Percentiles rank a stretch among this genome's conserved stretches.
phyloP scores from a whole-genome alignment of 1,284 basidiomycete species.

The Irpex sp. region DNA sequence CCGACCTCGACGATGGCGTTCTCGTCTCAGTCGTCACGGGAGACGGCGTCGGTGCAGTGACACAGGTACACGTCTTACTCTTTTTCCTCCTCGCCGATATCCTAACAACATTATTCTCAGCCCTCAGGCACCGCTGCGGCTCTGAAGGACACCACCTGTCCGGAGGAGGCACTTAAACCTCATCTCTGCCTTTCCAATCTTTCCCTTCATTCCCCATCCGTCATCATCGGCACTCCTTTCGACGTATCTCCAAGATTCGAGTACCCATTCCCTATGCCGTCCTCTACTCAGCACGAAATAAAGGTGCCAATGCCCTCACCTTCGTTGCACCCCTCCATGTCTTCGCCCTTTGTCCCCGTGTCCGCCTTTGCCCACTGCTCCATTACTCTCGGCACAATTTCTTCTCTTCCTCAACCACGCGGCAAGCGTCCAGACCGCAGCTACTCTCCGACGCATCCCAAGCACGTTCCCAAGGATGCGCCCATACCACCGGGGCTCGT shows the following conservation, averaged over 20 bases:
- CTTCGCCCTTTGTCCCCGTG: conserved; percentile 2
- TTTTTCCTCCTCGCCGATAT: not conserved
- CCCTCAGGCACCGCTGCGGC: not conserved
- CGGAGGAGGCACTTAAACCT: conserved; percentile 15
- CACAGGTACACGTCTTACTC: conserved; percentile 10
- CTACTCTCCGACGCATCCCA: conserved; percentile 22
- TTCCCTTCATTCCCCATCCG: conserved; percentile 27
- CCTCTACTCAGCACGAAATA: conserved; percentile 4
- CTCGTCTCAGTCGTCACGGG: conserved; percentile 19
- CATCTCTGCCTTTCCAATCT: conserved; percentile 20
- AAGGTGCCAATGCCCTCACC: conserved; percentile 6
- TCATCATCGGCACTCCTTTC: conserved; percentile 30
- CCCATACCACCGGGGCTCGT: conserved; percentile 26
- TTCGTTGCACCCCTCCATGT: not conserved
- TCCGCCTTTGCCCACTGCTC: not conserved
- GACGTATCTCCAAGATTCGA: conserved; percentile 29
- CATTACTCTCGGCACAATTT: not conserved
- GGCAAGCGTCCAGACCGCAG: conserved; percentile 12
- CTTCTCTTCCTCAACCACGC: conserved; percentile 1
- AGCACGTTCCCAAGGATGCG: conserved; percentile 20
- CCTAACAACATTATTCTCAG: not conserved
- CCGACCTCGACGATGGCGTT: conserved; percentile 22
- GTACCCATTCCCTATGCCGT: conserved; percentile 26
- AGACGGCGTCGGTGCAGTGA: conserved; percentile 14
- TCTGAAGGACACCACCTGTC: not conserved